Base-by-base conservation (phyloP, 352 stramenopile species). In the Globisporangium splendens region DNA sequence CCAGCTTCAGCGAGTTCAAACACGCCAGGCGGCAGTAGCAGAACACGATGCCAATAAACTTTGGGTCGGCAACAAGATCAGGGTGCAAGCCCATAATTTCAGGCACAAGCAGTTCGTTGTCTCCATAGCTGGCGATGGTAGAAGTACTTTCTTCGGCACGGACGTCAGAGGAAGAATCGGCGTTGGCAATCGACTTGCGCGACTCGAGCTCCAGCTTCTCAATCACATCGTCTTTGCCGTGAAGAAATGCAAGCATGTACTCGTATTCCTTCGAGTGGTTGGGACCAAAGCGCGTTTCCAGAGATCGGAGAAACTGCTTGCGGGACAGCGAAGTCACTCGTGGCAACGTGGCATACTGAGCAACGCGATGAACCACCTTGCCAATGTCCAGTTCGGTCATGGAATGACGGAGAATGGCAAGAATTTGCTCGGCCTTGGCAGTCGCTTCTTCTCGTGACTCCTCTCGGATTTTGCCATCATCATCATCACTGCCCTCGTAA, bases 321-420 rank as follows among this genome's bases (percentile, higher is more conserved):
- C 80, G 75, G 24, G 81, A 89, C 28, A 88, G 69, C 28, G 69
- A 63, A 43, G 79, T 93, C 49, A 91, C 79, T n/a, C 78, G 75
- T 21, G 83, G 83, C 18, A 88, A 76, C 54, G 82, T 90, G 4
- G 86, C 79, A 60, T 90, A 93, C 56, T 92, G 80, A 20, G 79
- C 83, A 50, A 92, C 76, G 48, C 85, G 83, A 44, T 92, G 83
- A 46, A 92, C 82, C 8, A 95, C 77, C 55, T 86, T 85, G 59
- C 85, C 80, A 28, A 92, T 91, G 62, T 89, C 77, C 11, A 91
- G 67, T 50, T 95, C 86, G 28, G 77, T 92, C 79, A 95, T 89
- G 58, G 83, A 90, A 63, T 92, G 80, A 12, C 86, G 83, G 42
- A 95, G 51, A 46, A 92, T 71, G 5, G 81, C 80, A 51, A 95